Base-by-base conservation (phyloP, 192 early-diverging fungal genomes). In the Backusella australiensis region DNA sequence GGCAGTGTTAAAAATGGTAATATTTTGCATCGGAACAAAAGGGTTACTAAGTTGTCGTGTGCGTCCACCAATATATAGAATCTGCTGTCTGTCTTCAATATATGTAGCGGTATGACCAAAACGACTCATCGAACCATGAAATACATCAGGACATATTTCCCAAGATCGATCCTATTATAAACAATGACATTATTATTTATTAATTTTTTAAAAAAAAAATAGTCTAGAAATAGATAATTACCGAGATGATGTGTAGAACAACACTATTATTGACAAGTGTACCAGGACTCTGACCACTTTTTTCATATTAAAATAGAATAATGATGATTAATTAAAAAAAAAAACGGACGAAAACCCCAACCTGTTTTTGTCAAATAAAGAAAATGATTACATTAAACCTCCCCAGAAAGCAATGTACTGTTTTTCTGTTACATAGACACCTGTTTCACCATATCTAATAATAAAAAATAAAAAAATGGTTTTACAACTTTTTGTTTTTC, bases 81-180 rank as follows among this genome's bases (percentile, higher is more conserved):
- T 69, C 35, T 38, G 19, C 11, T 41, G 35, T 21, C n/a, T 0
- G 8, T 69, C n/a, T 23, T 39, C 21, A 38, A 41, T n/a, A 6
- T 41, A 69, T 39, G 68, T 69, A 11, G 36, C 68, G 23, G 68
- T 69, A 69, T 69, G 68, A 39, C 68, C 68, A 14, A 69, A 69
- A 1, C 68, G 34, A 38, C 35, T 69, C 17, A 21, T 41, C 36
- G 68, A 21, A 23, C 68, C 68, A 23, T 41, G 6, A 14, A 41
- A 69, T 69, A 5, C 2, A 21, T 38, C 35, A 26, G 34, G 34
- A 36, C 36, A 41, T 38, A 38, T n/a, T 38, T 34, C 21, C 67
- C 67, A 69, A 23, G 67, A 38, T 23, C 21, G 7, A 26, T 59
- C 23, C 23, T 59, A 59, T 59, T 59, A 59, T 12, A 59, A 26